Conservation (phyloP, 495 filamentous ascomycete species). For the Margaritispora aquatica region DNA sequence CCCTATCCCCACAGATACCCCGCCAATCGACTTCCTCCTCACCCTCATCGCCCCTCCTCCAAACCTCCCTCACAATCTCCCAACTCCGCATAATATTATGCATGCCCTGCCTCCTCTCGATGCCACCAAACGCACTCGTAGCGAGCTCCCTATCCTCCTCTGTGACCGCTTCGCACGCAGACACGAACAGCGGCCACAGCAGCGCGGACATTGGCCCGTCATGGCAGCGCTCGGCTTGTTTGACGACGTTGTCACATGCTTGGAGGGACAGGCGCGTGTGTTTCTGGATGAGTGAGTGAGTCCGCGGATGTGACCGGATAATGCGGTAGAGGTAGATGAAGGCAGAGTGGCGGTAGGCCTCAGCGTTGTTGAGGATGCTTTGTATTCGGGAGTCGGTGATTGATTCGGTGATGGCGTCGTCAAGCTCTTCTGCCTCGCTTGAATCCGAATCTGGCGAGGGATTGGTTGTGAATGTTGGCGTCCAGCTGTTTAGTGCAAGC, state of each 20-base stretch:
- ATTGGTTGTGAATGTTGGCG: conserved; percentile 29
- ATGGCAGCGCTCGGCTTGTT: conserved; percentile 25
- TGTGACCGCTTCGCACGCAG: conserved; percentile 46
- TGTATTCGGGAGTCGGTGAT: conserved; percentile 27
- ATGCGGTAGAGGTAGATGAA: conserved; percentile 56
- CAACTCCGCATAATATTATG: conserved; percentile 52
- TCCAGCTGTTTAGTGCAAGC: conserved; percentile 48
- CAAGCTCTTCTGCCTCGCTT: neutral
- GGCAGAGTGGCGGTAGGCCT: conserved; percentile 55
- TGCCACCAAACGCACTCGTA: conserved; percentile 38
- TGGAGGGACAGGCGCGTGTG: conserved; percentile 41
- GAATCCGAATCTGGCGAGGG: neutral
- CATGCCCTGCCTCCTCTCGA: conserved; percentile 52
- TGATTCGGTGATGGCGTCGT: neutral
- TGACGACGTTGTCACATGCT: conserved; percentile 47
- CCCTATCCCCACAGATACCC: conserved; percentile 42
- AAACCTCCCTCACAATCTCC: conserved; percentile 51
- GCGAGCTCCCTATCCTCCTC: conserved; percentile 37
- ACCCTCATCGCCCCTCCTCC: conserved; percentile 41
- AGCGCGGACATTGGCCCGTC: conserved; percentile 52
- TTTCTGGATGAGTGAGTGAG: conserved; percentile 40
- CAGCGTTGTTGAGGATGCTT: conserved; percentile 52
- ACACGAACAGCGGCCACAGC: conserved; percentile 56
- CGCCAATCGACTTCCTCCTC: conserved; percentile 35
- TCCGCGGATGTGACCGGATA: conserved; percentile 38